Conservation (phyloP, 73 alveolate genomes). For the Tetrahymena elliotti region DNA sequence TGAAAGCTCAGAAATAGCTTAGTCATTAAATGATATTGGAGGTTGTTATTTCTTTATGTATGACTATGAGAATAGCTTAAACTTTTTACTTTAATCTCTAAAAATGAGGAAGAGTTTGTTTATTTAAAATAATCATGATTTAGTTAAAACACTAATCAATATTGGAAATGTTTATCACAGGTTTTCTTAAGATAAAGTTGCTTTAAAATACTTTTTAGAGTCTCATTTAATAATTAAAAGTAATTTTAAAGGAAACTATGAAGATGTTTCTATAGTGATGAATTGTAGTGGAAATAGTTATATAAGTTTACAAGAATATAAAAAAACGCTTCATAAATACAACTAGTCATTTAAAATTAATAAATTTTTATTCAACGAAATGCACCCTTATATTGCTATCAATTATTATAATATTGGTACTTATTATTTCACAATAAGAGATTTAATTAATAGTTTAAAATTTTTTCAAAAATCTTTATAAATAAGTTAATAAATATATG, state of each 20-base stretch:
- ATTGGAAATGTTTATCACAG: background rate
- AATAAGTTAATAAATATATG: background rate
- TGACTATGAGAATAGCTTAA: background rate
- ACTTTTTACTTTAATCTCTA: background rate
- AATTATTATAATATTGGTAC: background rate
- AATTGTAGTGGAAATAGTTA: background rate
- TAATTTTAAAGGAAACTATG: background rate
- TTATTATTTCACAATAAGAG: background rate
- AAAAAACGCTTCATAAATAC: too few species aligned
- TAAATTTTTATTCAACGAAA: background rate
- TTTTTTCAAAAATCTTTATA: too few species aligned
- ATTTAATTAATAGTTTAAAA: background rate
- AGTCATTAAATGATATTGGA: background rate
- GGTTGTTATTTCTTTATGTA: background rate
- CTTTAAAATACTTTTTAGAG: background rate
- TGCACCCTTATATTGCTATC: background rate
- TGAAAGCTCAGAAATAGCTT: background rate
- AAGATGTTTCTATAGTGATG: background rate
- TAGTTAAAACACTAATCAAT: background rate
- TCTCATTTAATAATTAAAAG: background rate
- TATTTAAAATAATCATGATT: background rate
- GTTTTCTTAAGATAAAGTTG: too few species aligned
- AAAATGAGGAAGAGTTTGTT: background rate
- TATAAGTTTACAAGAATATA: too few species aligned
- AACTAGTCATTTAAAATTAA: background rate